phyloP scores from a whole-genome alignment of 768 basidiomycete species.

The Fomitopsis pulvina region DNA sequence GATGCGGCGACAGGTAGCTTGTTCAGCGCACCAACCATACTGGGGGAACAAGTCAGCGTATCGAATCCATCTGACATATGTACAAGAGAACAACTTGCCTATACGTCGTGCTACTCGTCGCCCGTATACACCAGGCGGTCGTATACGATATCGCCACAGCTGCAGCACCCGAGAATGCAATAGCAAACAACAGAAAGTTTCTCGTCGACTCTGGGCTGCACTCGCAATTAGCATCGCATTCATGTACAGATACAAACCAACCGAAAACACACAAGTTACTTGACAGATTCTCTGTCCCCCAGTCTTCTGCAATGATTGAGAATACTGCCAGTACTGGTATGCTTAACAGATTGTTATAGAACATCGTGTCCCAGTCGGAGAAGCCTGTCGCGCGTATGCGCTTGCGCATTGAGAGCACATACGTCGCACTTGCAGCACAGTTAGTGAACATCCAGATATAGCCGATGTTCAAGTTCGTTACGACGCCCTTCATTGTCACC shows the following conservation, averaged over 20 bases:
- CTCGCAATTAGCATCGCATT: not conserved
- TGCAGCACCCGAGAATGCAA: slow-evolving; percentile 94
- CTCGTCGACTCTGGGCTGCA: slow-evolving; percentile 78
- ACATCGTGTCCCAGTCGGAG: slow-evolving; percentile 99
- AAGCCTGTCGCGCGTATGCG: slow-evolving; percentile 93
- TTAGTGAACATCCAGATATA: slow-evolving; percentile 97
- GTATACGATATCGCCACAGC: slow-evolving; percentile 98
- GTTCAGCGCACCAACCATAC: slow-evolving; percentile 96
- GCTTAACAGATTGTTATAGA: slow-evolving; percentile 94
- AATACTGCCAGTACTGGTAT: slow-evolving; percentile 84
- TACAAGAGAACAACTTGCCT: slow-evolving; percentile 45
- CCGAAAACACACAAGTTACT: slow-evolving; percentile 69
- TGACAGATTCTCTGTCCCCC: slow-evolving; percentile 70
- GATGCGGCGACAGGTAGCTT: slow-evolving; percentile 97
- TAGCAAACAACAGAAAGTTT: slow-evolving; percentile 72
- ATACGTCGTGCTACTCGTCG: slow-evolving; percentile 97
- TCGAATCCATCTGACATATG: not conserved
- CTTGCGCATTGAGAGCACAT: slow-evolving; percentile 94
- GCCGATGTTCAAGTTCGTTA: slow-evolving; percentile 63
- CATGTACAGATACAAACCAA: not conserved
- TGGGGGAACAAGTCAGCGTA: slow-evolving; percentile 24
- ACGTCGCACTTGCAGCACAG: slow-evolving; percentile 84
- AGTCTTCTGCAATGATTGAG: slow-evolving; percentile 84
- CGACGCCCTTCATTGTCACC: slow-evolving; percentile 35
- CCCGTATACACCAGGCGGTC: slow-evolving; percentile 97